Base-by-base conservation (phyloP, 1,139 yeast genomes). In the Zhuliangozyma blackwelliae region DNA sequence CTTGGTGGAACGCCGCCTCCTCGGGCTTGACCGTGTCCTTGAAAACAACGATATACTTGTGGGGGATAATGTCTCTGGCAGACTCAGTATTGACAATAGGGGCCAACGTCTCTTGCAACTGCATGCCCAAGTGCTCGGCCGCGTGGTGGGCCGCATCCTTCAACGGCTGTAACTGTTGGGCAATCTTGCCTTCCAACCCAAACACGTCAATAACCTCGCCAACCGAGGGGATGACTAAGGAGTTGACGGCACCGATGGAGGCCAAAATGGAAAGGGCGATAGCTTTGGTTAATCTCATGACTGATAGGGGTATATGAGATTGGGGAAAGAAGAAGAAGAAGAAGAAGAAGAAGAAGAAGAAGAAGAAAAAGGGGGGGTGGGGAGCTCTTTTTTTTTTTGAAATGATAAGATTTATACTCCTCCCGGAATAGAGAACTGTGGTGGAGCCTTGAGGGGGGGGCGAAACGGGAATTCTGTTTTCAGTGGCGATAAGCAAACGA, bases 31-130 rank as follows among this genome's bases (percentile, higher is more conserved):
- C 66, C 36, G 68, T 76, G 35, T 77, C 75, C 69, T 86, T 87
- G 65, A 87, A 78, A 34, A 86, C 88, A 31, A 67, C 85, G 45
- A 87, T 86, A 66, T 86, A 89, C 56, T 84, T 80, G 68, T 85
- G 78, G 35, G 89, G 85, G 49, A 87, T 75, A 37, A 74, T 51
- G 48, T 77, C 75, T 41, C 72, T 65, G 42, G 67, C 68, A 5
- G 45, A 41, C 20, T 63, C 67, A 35, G 65, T 51, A 32, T 66
- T 60, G 46, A 71, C 46, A 33, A 76, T 48, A 23, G 79, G 77
- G 23, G 69, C 72, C 32, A 66, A 58, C n/a, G 47, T 43, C n/a
- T 56, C 54, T 10, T 56, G 53, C 31, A 44, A 41, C 25, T 36
- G 16, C 34, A 43, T 40, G 23, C 47, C 47, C 27, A 43, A 40